Evolutionary conservation across 176 grass and related monocot species (phyloP), one percentile per base, ranked within the genome.

Genomic region (Aegilops tauschii): DNA sequence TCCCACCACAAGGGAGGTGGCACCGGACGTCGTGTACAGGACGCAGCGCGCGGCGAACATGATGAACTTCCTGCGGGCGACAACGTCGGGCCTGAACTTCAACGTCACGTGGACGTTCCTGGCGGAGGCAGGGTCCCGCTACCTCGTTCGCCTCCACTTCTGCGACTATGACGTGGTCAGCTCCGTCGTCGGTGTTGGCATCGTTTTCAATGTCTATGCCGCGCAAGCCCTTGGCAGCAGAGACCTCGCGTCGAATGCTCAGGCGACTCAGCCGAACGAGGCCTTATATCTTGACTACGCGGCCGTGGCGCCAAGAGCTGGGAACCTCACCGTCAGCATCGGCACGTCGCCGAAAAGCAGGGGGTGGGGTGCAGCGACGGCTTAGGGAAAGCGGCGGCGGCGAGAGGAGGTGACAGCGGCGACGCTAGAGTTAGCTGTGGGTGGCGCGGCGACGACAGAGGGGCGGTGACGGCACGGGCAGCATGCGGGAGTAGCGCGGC

Each of bases 61-160:
- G 20, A 65, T 83, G 5, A 31, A 3, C 17, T 0, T 0, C 4
- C 10, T 12, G 1, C 4, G 2, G 9, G 3, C 0, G 35, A 47
- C 25, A 64, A 54, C 2, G 6, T 32, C 52, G 61, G 29, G 11
- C 30, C 3, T 11, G 9, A 65, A 93, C 34, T 83, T 97, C 73
- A 97, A 97, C 35, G 0, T 92, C 10, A 97, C 88, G 5, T 97
- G 95, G 95, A 73, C 39, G 14, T 94, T 97, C 37, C 71, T 58
- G 9, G 86, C 86, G 27, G 85, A 30, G 0, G 25, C 18, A 50
- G 65, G 81, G 6, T 65, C 80, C 8, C 13, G 44, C 29, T 97
- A 92, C 88, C 86, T 97, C 56, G 62, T 87, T 36, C 79, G 95
- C 50, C 82, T 94, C 25, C 95, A 97, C 62, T 97, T 94, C 78